Evolutionary conservation across 306 rosid species (phyloP).

Genomic region (Citrullus amarus): DNA sequence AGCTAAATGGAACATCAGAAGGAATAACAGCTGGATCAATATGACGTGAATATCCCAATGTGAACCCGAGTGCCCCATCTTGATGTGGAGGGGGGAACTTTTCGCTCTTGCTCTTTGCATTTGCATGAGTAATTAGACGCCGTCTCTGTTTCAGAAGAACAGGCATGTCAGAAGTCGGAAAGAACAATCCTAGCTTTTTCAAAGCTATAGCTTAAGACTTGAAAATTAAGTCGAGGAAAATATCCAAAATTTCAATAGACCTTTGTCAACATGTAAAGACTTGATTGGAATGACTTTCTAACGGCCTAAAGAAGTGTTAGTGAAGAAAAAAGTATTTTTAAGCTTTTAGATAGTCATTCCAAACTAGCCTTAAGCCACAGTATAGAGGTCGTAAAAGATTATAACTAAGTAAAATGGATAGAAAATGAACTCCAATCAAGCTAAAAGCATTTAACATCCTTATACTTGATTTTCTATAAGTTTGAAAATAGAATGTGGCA

Average conservation of each 20-base stretch:
- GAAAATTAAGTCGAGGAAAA: neutral
- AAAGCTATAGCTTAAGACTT: neutral
- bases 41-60: conserved; percentile 50
- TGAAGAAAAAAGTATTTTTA: no score
- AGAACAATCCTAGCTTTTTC: neutral
- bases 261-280: neutral
- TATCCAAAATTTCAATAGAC: neutral
- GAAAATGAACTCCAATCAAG: neutral
- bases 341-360: no score
- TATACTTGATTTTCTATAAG: neutral
- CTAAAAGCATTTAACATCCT: neutral
- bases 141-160: conserved; percentile 53
- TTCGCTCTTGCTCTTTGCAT: conserved; percentile 96
- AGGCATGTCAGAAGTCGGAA: conserved; percentile 6
- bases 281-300: no score
- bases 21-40: conserved; percentile 71
- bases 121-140: conserved; percentile 69
- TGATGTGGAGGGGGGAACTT: conserved; percentile 96
- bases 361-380: neutral
- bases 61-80: conserved; percentile 75
- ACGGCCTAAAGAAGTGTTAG: no score
- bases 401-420: neutral
- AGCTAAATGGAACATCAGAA: conserved; percentile 44
- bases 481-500: neutral
- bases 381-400: neutral